Conservation (phyloP, 2,329 filamentous ascomycete species). For the Ophiostoma novo-ulmi region DNA sequence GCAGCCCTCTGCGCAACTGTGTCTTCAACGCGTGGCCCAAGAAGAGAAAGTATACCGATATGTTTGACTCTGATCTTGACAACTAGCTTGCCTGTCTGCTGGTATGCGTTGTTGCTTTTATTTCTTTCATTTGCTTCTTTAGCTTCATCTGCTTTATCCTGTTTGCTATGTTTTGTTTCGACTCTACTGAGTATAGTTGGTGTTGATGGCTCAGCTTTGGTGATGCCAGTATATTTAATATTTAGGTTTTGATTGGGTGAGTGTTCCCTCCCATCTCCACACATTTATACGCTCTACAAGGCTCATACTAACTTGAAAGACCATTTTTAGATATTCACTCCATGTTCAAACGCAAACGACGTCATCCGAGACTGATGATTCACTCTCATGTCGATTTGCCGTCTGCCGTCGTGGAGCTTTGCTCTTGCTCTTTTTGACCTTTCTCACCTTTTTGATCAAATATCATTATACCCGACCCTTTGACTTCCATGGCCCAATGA, state of each 20-base stretch:
- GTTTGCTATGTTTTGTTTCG: too few species aligned
- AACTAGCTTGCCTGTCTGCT: background rate
- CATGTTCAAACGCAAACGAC: background rate
- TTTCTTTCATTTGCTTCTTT: too few species aligned
- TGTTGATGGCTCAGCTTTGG: too few species aligned
- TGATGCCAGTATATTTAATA: background rate
- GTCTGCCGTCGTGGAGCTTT: background rate
- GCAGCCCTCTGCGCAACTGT: constrained; percentile 2
- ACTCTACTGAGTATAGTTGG: too few species aligned
- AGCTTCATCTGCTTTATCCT: too few species aligned
- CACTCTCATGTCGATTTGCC: background rate
- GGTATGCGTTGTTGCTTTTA: background rate
- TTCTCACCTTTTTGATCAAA: background rate
- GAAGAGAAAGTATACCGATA: background rate
- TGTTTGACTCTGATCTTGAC: background rate
- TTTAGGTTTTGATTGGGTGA: background rate
- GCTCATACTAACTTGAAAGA: background rate
- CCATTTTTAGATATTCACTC: background rate
- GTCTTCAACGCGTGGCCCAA: background rate
- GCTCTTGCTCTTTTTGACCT: background rate
- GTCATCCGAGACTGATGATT: background rate
- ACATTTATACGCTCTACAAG: background rate
- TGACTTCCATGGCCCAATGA: background rate
- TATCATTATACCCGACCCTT: background rate
- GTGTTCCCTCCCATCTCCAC: background rate